Conservation (phyloP, 345 rosid genomes). For the Aquilaria sinensis region DNA sequence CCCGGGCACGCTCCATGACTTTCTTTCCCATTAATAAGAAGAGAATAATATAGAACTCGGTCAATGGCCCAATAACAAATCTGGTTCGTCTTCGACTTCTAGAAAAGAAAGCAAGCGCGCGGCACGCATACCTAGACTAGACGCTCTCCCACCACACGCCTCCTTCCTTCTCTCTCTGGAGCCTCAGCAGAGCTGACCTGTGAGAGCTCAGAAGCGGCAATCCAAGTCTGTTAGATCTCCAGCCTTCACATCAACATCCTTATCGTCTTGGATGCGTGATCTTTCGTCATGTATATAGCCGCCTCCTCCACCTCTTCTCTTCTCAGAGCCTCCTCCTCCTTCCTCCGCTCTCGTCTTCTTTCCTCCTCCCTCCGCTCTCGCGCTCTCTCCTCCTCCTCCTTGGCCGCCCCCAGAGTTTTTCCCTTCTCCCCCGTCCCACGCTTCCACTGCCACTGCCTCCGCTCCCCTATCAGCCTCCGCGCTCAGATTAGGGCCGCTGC, state of each 20-base stretch:
- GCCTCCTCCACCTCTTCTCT: slow-evolving; percentile 42
- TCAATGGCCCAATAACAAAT: too few relatives aligned
- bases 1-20: too few relatives aligned
- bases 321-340: slow-evolving; percentile 36
- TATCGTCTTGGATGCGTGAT: slow-evolving; percentile 15
- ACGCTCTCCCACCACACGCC: too few relatives aligned
- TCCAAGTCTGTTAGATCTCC: background rate
- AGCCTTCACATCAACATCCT: background rate
- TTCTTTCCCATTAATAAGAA: too few relatives aligned
- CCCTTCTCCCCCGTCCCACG: slow-evolving; percentile 50
- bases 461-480: slow-evolving; percentile 51
- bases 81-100: too few relatives aligned
- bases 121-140: too few relatives aligned
- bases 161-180: too few relatives aligned
- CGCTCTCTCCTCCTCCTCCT: slow-evolving; percentile 17
- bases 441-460: slow-evolving; percentile 71
- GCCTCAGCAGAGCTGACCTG: too few relatives aligned
- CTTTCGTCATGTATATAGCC: slow-evolving; percentile 62
- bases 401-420: slow-evolving; percentile 43
- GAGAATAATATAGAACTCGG: too few relatives aligned
- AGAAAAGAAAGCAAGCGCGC: too few relatives aligned
- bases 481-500: slow-evolving; percentile 59
- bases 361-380: slow-evolving; percentile 19
- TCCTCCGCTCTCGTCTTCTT: slow-evolving; percentile 36
- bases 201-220: too few relatives aligned